A percentile compares a stretch with the other conserved stretches of the same genome.
phyloP scores from a whole-genome alignment of 106 monocot species.

The Allium sativum region DNA sequence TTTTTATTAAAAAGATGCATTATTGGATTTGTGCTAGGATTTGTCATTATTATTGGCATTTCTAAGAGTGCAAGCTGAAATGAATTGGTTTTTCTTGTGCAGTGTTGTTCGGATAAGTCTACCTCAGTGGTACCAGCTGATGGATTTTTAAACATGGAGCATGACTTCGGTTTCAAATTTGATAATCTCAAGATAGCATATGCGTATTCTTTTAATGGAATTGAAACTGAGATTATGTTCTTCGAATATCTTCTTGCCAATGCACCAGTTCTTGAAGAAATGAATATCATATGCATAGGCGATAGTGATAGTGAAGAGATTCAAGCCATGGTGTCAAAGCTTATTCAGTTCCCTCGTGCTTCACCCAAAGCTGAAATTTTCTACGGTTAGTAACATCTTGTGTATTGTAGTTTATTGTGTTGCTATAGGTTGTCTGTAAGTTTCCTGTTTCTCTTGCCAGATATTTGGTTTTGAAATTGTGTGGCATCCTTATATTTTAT shows the following conservation, averaged over 20 bases:
- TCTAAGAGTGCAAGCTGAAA: too few species aligned
- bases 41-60: too few species aligned
- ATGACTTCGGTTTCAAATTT: neutral
- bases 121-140: neutral
- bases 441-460: too few species aligned
- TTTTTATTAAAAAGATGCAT: too few species aligned
- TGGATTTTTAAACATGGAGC: neutral
- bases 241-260: constrained; percentile 7
- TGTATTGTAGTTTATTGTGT: too few species aligned
- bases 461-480: too few species aligned
- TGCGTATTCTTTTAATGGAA: neutral
- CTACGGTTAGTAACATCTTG: too few species aligned
- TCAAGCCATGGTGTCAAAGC: neutral
- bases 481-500: too few species aligned
- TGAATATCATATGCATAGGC: neutral
- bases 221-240: constrained; percentile 6
- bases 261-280: constrained; percentile 1
- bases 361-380: neutral
- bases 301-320: neutral
- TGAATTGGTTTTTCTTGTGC: too few species aligned
- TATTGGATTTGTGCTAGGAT: neutral
- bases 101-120: neutral
- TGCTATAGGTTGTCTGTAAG: too few species aligned
- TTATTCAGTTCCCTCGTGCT: neutral
- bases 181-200: constrained; percentile 2